These are phyloP conservation scores for Nepenthes mirabilis DNA, from an alignment of 148 eudicot species.

Conservation along the genomic window DNA sequence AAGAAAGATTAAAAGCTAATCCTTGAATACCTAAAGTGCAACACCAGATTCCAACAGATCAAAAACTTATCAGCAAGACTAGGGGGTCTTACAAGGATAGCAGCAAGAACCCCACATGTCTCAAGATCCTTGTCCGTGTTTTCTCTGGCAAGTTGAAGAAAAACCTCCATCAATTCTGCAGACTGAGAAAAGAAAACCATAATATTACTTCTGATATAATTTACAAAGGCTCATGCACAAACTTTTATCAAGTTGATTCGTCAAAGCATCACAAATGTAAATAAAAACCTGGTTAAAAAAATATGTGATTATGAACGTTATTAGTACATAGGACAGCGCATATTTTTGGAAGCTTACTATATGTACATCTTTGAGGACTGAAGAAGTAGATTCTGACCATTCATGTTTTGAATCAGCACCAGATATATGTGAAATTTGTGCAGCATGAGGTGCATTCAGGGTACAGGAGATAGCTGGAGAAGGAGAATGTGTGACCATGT, in stretches of 20 bases:
- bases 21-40: not conserved
- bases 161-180: conserved; percentile 41
- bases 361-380: not conserved
- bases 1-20: not conserved
- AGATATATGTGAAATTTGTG: conserved; percentile 30
- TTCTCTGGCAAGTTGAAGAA: conserved; percentile 44
- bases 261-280: too few relatives aligned
- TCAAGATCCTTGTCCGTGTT: conserved; percentile 56
- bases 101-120: conserved; percentile 85
- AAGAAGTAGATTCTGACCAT: conserved; percentile 19
- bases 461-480: conserved; percentile 40
- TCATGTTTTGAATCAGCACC: conserved; percentile 17
- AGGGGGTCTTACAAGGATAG: conserved; percentile 47
- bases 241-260: too few relatives aligned
- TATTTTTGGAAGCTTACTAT: too few relatives aligned
- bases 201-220: conserved; percentile 40
- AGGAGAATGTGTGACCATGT: conserved; percentile 41
- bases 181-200: conserved; percentile 22
- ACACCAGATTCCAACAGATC: not conserved
- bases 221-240: conserved; percentile 13
- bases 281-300: too few relatives aligned
- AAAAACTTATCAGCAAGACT: conserved; percentile 1
- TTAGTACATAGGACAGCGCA: too few relatives aligned
- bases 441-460: conserved; percentile 21
- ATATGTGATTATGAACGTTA: too few relatives aligned